Evolutionary conservation across 164 flowering plant genomes (phyloP), one percentile per base, ranked within the genome.

Genomic region (Stephania cephalantha): DNA sequence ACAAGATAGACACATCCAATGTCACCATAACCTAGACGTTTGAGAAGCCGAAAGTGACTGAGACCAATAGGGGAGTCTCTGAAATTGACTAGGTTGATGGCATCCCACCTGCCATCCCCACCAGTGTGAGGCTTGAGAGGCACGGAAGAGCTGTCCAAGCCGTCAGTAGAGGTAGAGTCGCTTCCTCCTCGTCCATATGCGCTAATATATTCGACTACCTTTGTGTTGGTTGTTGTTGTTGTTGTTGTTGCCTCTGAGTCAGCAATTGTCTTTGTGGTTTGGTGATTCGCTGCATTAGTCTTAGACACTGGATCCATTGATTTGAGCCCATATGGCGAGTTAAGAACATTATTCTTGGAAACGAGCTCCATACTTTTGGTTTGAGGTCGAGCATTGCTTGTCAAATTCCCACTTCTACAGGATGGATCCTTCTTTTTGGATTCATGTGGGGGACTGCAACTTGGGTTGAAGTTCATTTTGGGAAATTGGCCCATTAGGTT

Each of bases 11-110:
- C 96, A 76, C 90, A 90, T 18, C 94, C 97, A 71, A 92, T 90
- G 73, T 92, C 97, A 20, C 94, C 97, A 82, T 86, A 88, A 5
- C 94, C 97, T n/a, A 92, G 78, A 44, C 93, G 84, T 84, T 90
- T 92, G 50, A 92, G 84, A 48, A 90, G 88, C 52, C 92, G 84
- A 69, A 92, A 90, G 75, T 92, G 84, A 82, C 78, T 77, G 8
- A 92, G 84, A 9, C 89, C 87, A 17, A 92, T 75, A 7, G 87
- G 83, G 6, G 83, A 74, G 0, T 89, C 90, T 76, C 74, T 86
- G 1, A 83, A 68, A 68, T 71, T 74, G 31, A 78, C 82, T 69
- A 78, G 71, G 74, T 86, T 86, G 42, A 92, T 82, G 73, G 95
- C 95, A 46, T 92, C 97, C 97, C 97, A 92, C 25, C 92, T 68